These are phyloP conservation scores for Elongisporangium prolatum DNA, from an alignment of 352 stramenopile genomes.

Conservation along the genomic window DNA sequence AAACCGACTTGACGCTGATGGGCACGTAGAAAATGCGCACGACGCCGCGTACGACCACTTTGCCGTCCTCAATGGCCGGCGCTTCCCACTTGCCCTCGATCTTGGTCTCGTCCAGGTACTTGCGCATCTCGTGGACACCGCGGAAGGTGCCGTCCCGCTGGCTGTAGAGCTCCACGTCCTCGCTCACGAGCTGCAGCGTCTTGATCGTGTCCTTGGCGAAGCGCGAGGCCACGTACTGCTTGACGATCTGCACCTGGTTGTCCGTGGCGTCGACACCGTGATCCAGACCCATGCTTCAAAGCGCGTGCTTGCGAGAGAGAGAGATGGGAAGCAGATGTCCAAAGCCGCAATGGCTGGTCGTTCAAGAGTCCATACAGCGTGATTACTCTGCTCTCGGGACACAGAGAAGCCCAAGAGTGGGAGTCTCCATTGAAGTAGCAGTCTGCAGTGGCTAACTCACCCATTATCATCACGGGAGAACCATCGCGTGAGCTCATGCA, in stretches of 20 bases:
- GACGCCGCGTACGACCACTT: slow-evolving; percentile 42
- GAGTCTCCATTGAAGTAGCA: no score
- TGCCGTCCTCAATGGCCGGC: slow-evolving; percentile 32
- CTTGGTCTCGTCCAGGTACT: slow-evolving; percentile 51
- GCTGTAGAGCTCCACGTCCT: slow-evolving; percentile 49
- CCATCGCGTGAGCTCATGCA: no score
- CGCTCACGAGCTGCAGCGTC: slow-evolving; percentile 44
- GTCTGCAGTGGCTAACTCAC: no score
- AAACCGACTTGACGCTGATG: slow-evolving; percentile 46
- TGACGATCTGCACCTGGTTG: slow-evolving; percentile 36
- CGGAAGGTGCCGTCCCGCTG: slow-evolving; percentile 41
- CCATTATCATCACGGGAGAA: no score
- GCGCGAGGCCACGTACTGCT: slow-evolving; percentile 34
- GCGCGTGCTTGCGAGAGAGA: no score
- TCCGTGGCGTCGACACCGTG: slow-evolving; percentile 15
- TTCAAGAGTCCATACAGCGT: no score
- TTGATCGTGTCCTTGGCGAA: slow-evolving; percentile 32
- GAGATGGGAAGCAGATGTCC: no score
- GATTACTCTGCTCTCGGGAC: no score
- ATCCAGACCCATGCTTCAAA: slow-evolving; percentile 22
- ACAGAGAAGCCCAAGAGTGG: no score
- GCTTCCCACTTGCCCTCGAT: slow-evolving; percentile 37
- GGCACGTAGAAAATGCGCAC: slow-evolving; percentile 51
- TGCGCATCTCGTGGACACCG: slow-evolving; percentile 32
- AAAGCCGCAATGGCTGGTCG: no score